phyloP scores from a whole-genome alignment of 306 rosid species.

The Acacia melanoxylon region DNA sequence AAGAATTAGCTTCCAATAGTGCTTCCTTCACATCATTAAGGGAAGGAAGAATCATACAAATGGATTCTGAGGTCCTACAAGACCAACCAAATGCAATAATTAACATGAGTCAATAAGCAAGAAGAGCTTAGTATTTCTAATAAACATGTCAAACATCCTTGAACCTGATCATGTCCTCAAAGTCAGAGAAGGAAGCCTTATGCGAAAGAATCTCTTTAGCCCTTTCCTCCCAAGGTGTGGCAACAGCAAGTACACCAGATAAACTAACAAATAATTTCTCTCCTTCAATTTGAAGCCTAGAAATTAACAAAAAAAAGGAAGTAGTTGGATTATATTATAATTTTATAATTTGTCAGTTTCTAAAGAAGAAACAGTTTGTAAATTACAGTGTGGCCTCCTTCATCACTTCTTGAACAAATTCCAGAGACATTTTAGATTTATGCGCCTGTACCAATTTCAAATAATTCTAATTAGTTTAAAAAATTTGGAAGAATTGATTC shows the following conservation, averaged over 20 bases:
- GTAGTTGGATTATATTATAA: not conserved
- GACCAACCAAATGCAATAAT: constrained; percentile 30
- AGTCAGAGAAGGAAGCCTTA: constrained; percentile 61
- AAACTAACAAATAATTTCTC: constrained; percentile 63
- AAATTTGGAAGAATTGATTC: constrained; percentile 17
- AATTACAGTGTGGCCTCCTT: constrained; percentile 63
- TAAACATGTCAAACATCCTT: constrained; percentile 22
- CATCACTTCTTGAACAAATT: constrained; percentile 65
- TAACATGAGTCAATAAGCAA: constrained; percentile 28
- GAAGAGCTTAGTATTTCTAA: constrained; percentile 11
- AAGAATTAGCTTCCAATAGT: constrained; percentile 56
- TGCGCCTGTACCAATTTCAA: constrained; percentile 58
- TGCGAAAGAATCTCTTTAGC: constrained; percentile 63
- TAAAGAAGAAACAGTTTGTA: constrained; percentile 22
- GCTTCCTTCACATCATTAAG: constrained; percentile 61
- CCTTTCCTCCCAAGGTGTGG: constrained; percentile 79
- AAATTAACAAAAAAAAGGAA: constrained; percentile 32
- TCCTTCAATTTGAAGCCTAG: constrained; percentile 66
- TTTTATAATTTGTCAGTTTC: constrained; percentile 9
- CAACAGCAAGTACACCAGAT: constrained; percentile 50
- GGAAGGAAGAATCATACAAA: constrained; percentile 69
- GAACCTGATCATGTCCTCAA: constrained; percentile 79
- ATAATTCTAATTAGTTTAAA: constrained; percentile 30
- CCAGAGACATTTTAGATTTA: constrained; percentile 54
- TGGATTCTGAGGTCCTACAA: constrained; percentile 73